These are phyloP conservation scores for Fusarium udum DNA, from an alignment of 2,329 filamentous ascomycete species.

Conservation along the genomic window DNA sequence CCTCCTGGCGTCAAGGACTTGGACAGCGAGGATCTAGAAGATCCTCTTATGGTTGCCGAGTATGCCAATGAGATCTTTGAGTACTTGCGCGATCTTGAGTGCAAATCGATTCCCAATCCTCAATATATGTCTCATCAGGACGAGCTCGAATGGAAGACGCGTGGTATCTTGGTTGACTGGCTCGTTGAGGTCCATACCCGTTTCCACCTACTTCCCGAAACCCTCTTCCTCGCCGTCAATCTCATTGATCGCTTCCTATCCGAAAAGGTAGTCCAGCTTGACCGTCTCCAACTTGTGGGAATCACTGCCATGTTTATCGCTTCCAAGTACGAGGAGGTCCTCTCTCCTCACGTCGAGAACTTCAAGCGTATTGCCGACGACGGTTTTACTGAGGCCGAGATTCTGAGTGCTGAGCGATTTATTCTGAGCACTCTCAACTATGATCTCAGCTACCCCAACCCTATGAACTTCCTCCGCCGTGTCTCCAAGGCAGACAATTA, in stretches of 20 bases:
- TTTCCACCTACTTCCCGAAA: conserved; percentile 95
- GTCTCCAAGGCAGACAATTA: conserved; percentile 99
- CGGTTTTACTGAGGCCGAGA: conserved; percentile 94
- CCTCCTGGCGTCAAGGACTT: conserved; percentile 66
- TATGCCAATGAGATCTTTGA: conserved; percentile 98
- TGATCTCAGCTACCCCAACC: conserved; percentile 97
- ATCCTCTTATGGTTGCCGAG: conserved; percentile 97
- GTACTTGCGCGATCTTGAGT: conserved; percentile 88
- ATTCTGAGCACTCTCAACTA: conserved; percentile 92
- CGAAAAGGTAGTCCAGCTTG: conserved; percentile 92
- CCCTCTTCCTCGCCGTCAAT: conserved; percentile 95
- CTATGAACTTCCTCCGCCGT: conserved; percentile 98
- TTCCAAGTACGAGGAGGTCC: conserved; percentile 97
- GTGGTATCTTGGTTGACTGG: conserved; percentile 97
- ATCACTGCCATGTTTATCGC: conserved; percentile 99
- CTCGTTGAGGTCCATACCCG: conserved; percentile 97
- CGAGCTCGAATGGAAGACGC: conserved; percentile 98
- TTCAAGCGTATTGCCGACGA: conserved; percentile 98
- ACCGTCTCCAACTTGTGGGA: conserved; percentile 94
- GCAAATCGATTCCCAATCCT: conserved; percentile 81
- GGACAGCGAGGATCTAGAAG: conserved; percentile 87
- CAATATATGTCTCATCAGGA: conserved; percentile 96
- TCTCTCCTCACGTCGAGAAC: conserved; percentile 96
- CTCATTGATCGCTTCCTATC: conserved; percentile 98
- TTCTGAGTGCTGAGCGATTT: conserved; percentile 95